These are phyloP conservation scores for Flaveria sonorensis DNA, from an alignment of 129 eudicot species.

Conservation along the genomic window DNA sequence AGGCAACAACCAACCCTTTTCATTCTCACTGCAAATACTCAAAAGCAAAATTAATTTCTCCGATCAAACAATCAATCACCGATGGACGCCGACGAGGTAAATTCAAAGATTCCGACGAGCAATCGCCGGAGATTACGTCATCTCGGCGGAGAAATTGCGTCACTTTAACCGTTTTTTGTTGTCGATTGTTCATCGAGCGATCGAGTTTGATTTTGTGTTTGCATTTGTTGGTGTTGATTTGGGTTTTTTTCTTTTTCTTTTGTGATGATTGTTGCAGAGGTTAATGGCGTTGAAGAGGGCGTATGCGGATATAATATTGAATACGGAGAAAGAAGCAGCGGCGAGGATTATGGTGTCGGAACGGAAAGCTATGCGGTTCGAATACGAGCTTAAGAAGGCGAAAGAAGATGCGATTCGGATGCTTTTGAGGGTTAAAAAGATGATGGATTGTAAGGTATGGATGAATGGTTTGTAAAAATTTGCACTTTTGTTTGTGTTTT, in stretches of 20 bases:
- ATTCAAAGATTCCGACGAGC: neutral
- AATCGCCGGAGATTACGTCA: conserved; percentile 12
- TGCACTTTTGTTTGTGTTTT: conserved; percentile 14
- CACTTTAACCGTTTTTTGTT: conserved; percentile 31
- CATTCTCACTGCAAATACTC: conserved; percentile 1
- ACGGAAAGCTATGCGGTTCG: conserved; percentile 60
- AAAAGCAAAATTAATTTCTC: conserved; percentile 7
- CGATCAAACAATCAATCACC: conserved; percentile 22
- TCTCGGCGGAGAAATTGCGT: neutral
- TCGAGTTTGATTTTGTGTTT: conserved; percentile 36
- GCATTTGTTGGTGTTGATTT: conserved; percentile 24
- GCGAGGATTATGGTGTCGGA: conserved; percentile 83
- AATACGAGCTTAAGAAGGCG: conserved; percentile 60
- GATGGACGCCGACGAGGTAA: conserved; percentile 72
- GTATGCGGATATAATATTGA: conserved; percentile 83
- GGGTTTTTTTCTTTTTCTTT: neutral
- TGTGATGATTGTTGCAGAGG: conserved; percentile 49
- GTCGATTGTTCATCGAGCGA: conserved; percentile 3
- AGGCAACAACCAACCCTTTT: conserved; percentile 36
- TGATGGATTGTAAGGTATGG: conserved; percentile 84
- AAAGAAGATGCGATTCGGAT: conserved; percentile 75
- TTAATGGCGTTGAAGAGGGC: conserved; percentile 83
- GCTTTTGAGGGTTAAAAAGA: conserved; percentile 73
- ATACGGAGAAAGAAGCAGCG: conserved; percentile 92
- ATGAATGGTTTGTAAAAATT: neutral